A percentile compares a stretch with the other conserved stretches of the same genome.
Conservation (phyloP, 2,329 filamentous ascomycete species). For the Stachybotrys echinatus region DNA sequence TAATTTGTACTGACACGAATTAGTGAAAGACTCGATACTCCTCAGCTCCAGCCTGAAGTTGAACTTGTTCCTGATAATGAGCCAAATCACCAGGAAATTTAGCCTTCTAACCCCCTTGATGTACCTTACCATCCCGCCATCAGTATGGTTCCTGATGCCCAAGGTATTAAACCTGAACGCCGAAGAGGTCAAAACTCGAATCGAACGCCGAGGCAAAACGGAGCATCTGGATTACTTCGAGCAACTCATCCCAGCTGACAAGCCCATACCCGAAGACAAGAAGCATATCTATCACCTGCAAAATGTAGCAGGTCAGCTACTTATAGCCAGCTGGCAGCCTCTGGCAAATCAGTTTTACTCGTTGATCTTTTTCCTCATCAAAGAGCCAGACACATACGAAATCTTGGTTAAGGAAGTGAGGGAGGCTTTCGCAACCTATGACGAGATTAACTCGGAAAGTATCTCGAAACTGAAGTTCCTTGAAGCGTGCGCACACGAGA, state of each 20-base stretch:
- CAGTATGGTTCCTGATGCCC: not conserved
- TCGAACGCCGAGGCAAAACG: not conserved
- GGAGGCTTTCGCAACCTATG: not conserved
- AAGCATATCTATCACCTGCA: conserved; percentile 1
- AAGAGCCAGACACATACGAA: not conserved
- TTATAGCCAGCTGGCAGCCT: conserved; percentile 1
- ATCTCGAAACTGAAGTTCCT: not conserved
- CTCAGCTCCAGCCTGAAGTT: not conserved
- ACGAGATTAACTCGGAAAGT: not conserved
- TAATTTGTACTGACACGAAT: not conserved
- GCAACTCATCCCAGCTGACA: conserved; percentile 3
- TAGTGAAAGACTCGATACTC: not conserved
- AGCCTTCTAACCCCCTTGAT: not conserved
- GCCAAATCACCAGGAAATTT: not conserved
- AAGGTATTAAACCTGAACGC: not conserved
- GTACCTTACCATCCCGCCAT: not conserved
- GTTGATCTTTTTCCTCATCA: not conserved
- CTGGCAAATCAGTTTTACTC: not conserved
- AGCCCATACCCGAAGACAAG: not conserved
- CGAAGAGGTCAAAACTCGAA: not conserved
- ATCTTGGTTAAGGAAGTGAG: not conserved
- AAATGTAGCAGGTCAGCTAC: conserved; percentile 4
- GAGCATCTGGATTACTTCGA: conserved; percentile 5
- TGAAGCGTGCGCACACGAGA: not conserved
- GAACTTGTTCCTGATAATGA: not conserved